Base-by-base conservation (phyloP, 345 rosid genomes). In the Sonneratia caseolaris region DNA sequence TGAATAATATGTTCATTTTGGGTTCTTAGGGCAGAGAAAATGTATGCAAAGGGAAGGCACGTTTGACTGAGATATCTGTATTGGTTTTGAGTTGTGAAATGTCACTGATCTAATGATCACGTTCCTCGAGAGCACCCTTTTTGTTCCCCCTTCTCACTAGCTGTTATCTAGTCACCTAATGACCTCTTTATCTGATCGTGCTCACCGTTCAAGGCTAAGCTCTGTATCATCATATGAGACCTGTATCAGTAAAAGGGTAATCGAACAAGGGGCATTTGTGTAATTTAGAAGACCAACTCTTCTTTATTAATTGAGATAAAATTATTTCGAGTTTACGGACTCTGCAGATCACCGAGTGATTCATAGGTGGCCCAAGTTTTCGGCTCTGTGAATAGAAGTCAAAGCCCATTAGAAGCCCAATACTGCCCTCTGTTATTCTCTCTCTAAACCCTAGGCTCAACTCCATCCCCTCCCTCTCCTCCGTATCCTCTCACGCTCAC, bases 371-470 rank as follows among this genome's bases (percentile, higher is more conserved):
- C 32, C 32, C 0, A 27, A 27, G 32, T 27, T 27, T 27, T 27
- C 38, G 66, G 38, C 66, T 14, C 10, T 27, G 37, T 62, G 5
- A 27, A 32, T 12, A 27, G 7, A 22, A 27, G 7, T 13, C 64
- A 3, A 35, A 62, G 38, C 66, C 38, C 66, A 62, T 62, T 27
- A 62, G 32, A 61, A 32, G 66, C 37, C 62, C 66, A 32, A 32
- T 13, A 61, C 16, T 32, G 14, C 7, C 37, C 37, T 32, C 12
- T 22, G 0, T 15, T 21, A 21, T 36, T 36, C 62, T 32, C 13
- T 19, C 74, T 5, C 68, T 70, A 80, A 83, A 86, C 87, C 89
- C 86, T 86, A 79, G 32, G 71, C 45, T 74, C 70, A 7, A 19
- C 37, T 35, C 32, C 12, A 36, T 16, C 37, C 57, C 11, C 35